phyloP scores from a whole-genome alignment of 2,329 filamentous ascomycete species.

The Didymella exigua region DNA sequence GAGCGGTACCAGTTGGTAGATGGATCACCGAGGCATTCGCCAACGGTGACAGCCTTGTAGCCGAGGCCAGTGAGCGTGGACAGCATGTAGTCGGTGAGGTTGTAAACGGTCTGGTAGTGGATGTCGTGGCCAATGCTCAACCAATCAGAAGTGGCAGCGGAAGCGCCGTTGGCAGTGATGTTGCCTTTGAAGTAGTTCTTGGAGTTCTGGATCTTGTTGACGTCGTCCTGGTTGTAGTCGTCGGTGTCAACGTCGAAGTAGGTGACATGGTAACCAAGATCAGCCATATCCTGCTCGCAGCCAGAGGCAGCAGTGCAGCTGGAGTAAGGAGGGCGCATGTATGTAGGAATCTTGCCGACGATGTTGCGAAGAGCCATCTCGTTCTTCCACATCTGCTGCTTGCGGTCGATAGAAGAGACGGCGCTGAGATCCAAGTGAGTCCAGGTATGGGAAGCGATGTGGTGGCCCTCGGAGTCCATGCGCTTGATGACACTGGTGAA shows the following conservation, averaged over 20 bases:
- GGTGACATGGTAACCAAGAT: slow-evolving; percentile 64
- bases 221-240: slow-evolving; percentile 63
- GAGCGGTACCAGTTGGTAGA: slow-evolving; percentile 56
- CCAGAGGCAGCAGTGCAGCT: slow-evolving; percentile 52
- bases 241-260: slow-evolving; percentile 67
- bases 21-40: slow-evolving; percentile 55
- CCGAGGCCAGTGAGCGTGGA: slow-evolving; percentile 46
- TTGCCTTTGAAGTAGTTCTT: slow-evolving; percentile 59
- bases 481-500: slow-evolving; percentile 61
- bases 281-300: slow-evolving; percentile 50
- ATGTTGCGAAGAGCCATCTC: slow-evolving; percentile 63
- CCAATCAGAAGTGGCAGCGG: slow-evolving; percentile 45
- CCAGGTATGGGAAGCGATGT: slow-evolving; percentile 66
- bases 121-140: slow-evolving; percentile 62
- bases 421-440: slow-evolving; percentile 57
- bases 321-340: slow-evolving; percentile 58
- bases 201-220: slow-evolving; percentile 57
- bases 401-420: slow-evolving; percentile 52
- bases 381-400: slow-evolving; percentile 59
- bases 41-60: slow-evolving; percentile 55
- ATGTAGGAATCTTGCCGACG: slow-evolving; percentile 61
- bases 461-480: slow-evolving; percentile 62
- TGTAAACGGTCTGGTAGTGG: slow-evolving; percentile 53
- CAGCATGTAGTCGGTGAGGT: slow-evolving; percentile 54
- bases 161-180: slow-evolving; percentile 43